Evolutionary conservation across 345 rosid genomes (phyloP).

Genomic region (Mangifera indica): DNA sequence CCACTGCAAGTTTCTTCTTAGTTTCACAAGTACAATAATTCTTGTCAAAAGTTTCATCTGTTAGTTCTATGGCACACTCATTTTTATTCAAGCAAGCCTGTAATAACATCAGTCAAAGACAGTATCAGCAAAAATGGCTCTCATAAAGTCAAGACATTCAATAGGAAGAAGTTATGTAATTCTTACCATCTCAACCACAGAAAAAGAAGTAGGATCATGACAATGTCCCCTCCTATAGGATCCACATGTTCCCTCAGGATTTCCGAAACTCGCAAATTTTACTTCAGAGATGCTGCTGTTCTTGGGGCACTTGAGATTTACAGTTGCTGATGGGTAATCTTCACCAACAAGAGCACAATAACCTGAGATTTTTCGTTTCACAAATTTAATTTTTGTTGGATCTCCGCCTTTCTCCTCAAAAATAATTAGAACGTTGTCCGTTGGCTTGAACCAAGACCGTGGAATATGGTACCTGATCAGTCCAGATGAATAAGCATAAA

Average conservation of each 20-base stretch:
- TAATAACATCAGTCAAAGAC: neutral
- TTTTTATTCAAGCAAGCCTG: conserved; percentile 48
- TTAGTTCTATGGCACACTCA: conserved; percentile 41
- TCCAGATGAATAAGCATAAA: neutral
- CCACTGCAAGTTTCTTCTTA: conserved; percentile 42
- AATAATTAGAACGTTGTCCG: conserved; percentile 74
- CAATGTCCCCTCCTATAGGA: conserved; percentile 50
- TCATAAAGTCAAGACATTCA: neutral
- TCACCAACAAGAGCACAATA: conserved; percentile 39
- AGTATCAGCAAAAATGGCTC: too few relatives aligned
- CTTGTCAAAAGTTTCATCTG: conserved; percentile 38
- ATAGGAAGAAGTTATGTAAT: neutral
- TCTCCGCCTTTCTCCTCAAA: conserved; percentile 91
- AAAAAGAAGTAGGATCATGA: conserved; percentile 49
- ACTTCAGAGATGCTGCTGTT: conserved; percentile 32
- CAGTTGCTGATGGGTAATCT: conserved; percentile 40
- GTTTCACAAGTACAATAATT: conserved; percentile 30
- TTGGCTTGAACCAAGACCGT: conserved; percentile 89
- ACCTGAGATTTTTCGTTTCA: conserved; percentile 50
- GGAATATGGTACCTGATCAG: conserved; percentile 84
- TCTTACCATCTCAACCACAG: conserved; percentile 50
- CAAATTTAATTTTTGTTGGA: conserved; percentile 63
- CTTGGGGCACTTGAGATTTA: conserved; percentile 46
- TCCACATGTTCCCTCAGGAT: conserved; percentile 56
- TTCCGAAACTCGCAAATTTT: conserved; percentile 65